phyloP scores from a whole-genome alignment of 2,329 filamentous ascomycete species.

The Clarireedia paspali region DNA sequence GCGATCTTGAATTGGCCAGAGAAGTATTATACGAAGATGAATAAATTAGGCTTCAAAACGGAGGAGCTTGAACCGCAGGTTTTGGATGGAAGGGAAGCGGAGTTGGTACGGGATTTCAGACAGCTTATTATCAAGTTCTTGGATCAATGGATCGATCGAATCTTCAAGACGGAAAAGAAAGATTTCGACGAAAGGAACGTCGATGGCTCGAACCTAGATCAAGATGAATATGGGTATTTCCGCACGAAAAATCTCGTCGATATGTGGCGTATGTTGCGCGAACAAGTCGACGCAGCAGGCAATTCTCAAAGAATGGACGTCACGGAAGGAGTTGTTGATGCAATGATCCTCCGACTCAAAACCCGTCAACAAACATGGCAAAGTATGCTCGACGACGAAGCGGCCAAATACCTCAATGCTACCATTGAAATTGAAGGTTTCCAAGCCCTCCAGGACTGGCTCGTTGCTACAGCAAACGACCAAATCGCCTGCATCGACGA shows the following conservation, averaged over 20 bases:
- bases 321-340: constrained; percentile 88
- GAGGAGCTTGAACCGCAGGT: constrained; percentile 77
- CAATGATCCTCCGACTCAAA: constrained; percentile 86
- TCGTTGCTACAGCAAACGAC: constrained; percentile 94
- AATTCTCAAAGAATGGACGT: constrained; percentile 84
- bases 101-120: constrained; percentile 89
- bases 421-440: constrained; percentile 55
- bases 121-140: constrained; percentile 92
- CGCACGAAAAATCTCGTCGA: constrained; percentile 87
- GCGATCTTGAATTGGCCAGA: constrained; percentile 92
- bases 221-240: constrained; percentile 83
- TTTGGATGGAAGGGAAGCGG: constrained; percentile 81
- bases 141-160: constrained; percentile 95
- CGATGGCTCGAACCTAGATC: constrained; percentile 69
- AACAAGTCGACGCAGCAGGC: constrained; percentile 80
- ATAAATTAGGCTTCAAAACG: constrained; percentile 71
- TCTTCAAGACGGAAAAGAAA: constrained; percentile 73
- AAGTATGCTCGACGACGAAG: constrained; percentile 80
- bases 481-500: constrained; percentile 98
- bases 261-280: constrained; percentile 94
- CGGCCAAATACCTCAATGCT: constrained; percentile 58
- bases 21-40: constrained; percentile 95
- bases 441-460: constrained; percentile 87
- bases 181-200: constrained; percentile 72
- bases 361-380: constrained; percentile 81